Evolutionary conservation across 2,329 filamentous ascomycete genomes (phyloP).

Genomic region (Ophiocordyceps robertsii): DNA sequence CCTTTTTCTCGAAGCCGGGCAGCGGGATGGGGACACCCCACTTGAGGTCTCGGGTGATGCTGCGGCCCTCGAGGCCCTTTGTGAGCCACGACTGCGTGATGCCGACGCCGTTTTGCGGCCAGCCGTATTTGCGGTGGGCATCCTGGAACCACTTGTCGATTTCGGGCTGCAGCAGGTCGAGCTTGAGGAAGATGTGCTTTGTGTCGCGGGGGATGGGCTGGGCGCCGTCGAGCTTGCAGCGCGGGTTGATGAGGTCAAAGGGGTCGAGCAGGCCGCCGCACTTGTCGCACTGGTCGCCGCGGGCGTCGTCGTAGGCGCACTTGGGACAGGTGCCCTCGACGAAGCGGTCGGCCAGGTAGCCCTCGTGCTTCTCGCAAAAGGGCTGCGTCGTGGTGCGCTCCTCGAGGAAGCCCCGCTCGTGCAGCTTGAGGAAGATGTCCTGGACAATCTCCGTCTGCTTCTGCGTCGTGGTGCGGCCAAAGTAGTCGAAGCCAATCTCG

Average conservation of each 20-base stretch:
- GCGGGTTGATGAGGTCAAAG: conserved; percentile 66
- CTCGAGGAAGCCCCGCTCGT: conserved; percentile 77
- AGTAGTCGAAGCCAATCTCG: conserved; percentile 86
- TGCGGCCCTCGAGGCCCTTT: conserved; percentile 72
- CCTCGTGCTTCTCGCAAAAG: conserved; percentile 67
- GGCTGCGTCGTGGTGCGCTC: conserved; percentile 81
- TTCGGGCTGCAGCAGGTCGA: conserved; percentile 69
- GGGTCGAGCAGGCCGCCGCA: conserved; percentile 62
- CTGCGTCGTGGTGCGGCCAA: conserved; percentile 79
- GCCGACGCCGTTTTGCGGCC: conserved; percentile 60
- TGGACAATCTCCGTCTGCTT: conserved; percentile 90
- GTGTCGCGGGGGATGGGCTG: conserved; percentile 69
- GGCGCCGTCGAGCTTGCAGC: conserved; percentile 81
- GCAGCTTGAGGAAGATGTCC: conserved; percentile 75
- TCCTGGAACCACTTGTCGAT: conserved; percentile 68
- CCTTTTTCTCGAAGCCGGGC: conserved; percentile 44
- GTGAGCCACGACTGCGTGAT: conserved; percentile 74
- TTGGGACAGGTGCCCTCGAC: conserved; percentile 69
- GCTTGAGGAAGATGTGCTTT: conserved; percentile 78
- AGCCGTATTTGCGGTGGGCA: conserved; percentile 59
- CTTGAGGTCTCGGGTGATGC: conserved; percentile 84
- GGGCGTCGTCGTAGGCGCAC: conserved; percentile 57
- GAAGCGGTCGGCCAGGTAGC: conserved; percentile 76
- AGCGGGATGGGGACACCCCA: conserved; percentile 59
- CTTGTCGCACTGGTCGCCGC: conserved; percentile 63